A percentile compares a stretch with the other conserved stretches of the same genome.
phyloP scores from a whole-genome alignment of 2,329 filamentous ascomycete genomes.

The Didymella arachidicola region DNA sequence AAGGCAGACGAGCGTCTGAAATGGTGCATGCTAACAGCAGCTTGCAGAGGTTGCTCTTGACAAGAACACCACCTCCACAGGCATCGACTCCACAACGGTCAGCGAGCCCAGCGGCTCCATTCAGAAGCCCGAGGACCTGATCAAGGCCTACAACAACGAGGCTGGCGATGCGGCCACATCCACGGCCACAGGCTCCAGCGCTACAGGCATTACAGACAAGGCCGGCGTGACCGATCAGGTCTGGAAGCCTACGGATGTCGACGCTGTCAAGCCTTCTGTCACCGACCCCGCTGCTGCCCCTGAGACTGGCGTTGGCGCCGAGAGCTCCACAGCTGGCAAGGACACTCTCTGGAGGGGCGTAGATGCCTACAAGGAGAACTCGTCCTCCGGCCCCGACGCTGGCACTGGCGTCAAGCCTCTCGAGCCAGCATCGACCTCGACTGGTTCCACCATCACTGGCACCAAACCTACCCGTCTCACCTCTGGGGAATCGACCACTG shows the following conservation, averaged over 20 bases:
- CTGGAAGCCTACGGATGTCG: slow-evolving; percentile 41
- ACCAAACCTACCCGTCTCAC: slow-evolving; percentile 5
- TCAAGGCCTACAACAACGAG: slow-evolving; percentile 25
- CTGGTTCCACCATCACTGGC: slow-evolving; percentile 9
- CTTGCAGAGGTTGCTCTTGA: slow-evolving; percentile 28
- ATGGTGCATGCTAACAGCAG: slow-evolving; percentile 17
- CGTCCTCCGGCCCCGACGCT: slow-evolving; percentile 3
- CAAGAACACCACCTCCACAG: slow-evolving; percentile 19
- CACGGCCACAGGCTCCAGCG: slow-evolving; percentile 35
- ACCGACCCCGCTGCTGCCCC: slow-evolving; percentile 63
- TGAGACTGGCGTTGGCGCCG: slow-evolving; percentile 50
- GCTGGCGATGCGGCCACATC: slow-evolving; percentile 27
- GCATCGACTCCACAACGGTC: not conserved
- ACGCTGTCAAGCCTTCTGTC: slow-evolving; percentile 34
- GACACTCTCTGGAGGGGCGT: slow-evolving; percentile 20
- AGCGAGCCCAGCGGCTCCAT: slow-evolving; percentile 15
- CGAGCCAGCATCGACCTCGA: slow-evolving; percentile 3
- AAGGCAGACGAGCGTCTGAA: too few species aligned
- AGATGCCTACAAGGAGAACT: slow-evolving; percentile 16
- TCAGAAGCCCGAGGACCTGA: slow-evolving; percentile 22
- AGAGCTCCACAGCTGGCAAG: slow-evolving; percentile 1
- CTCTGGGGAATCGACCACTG: slow-evolving; percentile 9
- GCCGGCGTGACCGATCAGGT: slow-evolving; percentile 37
- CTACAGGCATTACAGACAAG: slow-evolving; percentile 41
- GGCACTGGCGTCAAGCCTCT: not conserved